Conservation (phyloP, 768 basidiomycete genomes). For the Artomyces pyxidatus region DNA sequence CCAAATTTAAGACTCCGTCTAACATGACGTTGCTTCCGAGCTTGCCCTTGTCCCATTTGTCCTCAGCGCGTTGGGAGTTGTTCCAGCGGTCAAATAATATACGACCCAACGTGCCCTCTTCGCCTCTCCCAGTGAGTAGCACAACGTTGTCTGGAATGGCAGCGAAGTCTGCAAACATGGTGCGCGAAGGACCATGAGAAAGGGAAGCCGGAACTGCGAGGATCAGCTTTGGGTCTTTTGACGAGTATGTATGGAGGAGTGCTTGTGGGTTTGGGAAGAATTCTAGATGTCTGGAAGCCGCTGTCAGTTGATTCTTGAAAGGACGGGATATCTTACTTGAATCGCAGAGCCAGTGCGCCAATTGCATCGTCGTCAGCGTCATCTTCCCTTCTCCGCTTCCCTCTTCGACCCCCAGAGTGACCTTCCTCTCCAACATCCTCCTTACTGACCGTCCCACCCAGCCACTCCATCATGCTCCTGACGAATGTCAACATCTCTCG, state of each 20-base stretch:
- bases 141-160: constrained; percentile 78
- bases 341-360: constrained; percentile 81
- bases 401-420: constrained; percentile 31
- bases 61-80: constrained; percentile 63
- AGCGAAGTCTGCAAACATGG: constrained; percentile 82
- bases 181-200: constrained; percentile 86
- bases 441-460: constrained; percentile 90
- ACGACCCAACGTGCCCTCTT: constrained; percentile 73
- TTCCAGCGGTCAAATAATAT: constrained; percentile 86
- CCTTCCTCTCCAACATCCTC: constrained; percentile 84
- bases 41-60: constrained; percentile 84
- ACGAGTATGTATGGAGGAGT: constrained; percentile 73
- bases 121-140: constrained; percentile 71
- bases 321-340: constrained; percentile 51
- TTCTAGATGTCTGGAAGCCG: constrained; percentile 65
- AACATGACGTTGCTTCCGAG: constrained; percentile 84
- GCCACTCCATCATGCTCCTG: constrained; percentile 97
- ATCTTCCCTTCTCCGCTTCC: constrained; percentile 35
- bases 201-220: constrained; percentile 89
- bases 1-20: constrained; percentile 59
- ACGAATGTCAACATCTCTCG: constrained; percentile 92
- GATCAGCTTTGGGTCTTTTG: constrained; percentile 87
- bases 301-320: neutral
- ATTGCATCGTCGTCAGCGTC: constrained; percentile 69
- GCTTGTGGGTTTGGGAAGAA: constrained; percentile 82